These are phyloP conservation scores for Chrysosphaeria jannelii DNA, from an alignment of 2,329 filamentous ascomycete genomes.

Conservation along the genomic window DNA sequence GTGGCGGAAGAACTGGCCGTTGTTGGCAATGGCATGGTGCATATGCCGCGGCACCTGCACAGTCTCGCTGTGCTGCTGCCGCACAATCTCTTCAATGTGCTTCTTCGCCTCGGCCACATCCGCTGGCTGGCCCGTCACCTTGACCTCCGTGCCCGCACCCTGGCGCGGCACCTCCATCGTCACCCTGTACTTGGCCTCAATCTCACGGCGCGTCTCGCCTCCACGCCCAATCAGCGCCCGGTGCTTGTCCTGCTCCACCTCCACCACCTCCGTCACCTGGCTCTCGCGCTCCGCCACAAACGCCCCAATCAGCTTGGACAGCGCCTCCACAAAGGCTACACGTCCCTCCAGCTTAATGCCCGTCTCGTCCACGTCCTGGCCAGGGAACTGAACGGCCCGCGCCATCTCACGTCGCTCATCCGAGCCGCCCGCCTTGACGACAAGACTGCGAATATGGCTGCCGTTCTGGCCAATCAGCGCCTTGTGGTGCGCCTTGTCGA, in stretches of 20 bases:
- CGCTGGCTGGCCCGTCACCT: constrained; percentile 48
- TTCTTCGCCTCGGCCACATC: constrained; percentile 66
- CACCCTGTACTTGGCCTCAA: constrained; percentile 68
- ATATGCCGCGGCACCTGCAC: constrained; percentile 55
- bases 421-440: constrained; percentile 65
- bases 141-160: constrained; percentile 59
- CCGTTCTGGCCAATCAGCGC: constrained; percentile 68
- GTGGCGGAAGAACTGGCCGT: constrained; percentile 77
- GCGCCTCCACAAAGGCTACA: constrained; percentile 60
- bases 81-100: constrained; percentile 49
- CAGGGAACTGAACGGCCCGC: constrained; percentile 82
- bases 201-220: constrained; percentile 55
- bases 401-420: constrained; percentile 60
- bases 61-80: constrained; percentile 69
- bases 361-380: constrained; percentile 54
- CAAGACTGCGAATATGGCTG: constrained; percentile 65
- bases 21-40: constrained; percentile 65
- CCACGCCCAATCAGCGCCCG: constrained; percentile 71
- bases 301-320: constrained; percentile 50
- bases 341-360: constrained; percentile 72
- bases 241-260: constrained; percentile 75
- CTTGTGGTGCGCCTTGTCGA: constrained; percentile 87
- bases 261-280: constrained; percentile 47
- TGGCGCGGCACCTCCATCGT: constrained; percentile 77
- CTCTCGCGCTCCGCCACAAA: constrained; percentile 63